Percentiles rank a stretch among this genome's conserved stretches.
Conservation (phyloP, 345 rosid species). For the Garcia nutans region DNA sequence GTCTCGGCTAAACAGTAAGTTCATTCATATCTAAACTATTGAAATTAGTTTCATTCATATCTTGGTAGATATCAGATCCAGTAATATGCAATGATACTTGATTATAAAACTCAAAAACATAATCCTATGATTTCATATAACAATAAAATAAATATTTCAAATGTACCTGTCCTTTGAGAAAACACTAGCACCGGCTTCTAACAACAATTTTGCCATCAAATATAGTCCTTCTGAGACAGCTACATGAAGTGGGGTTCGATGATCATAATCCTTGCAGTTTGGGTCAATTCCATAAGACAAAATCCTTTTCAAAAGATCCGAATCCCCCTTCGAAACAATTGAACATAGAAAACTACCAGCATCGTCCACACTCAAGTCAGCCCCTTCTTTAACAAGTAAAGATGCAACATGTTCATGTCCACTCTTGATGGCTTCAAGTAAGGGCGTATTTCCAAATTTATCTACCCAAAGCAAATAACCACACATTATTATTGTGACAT, state of each 20-base stretch:
- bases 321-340: conserved; percentile 67
- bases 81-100: neutral
- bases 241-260: conserved; percentile 85
- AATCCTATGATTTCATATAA: neutral
- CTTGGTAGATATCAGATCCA: neutral
- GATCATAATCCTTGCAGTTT: conserved; percentile 81
- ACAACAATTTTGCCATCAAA: conserved; percentile 69
- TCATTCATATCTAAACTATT: neutral
- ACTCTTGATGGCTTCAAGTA: conserved; percentile 79
- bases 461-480: conserved; percentile 39
- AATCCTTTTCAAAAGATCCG: conserved; percentile 69
- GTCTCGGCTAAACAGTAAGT: neutral
- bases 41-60: neutral
- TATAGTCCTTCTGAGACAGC: conserved; percentile 86
- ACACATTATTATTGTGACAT: conserved; percentile 1
- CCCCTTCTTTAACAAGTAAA: conserved; percentile 66
- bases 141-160: neutral
- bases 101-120: neutral
- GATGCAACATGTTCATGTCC: conserved; percentile 65
- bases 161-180: conserved; percentile 73
- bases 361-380: conserved; percentile 62
- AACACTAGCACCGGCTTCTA: conserved; percentile 84
- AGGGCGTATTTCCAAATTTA: conserved; percentile 83
- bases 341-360: conserved; percentile 75
- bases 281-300: conserved; percentile 74